Conservation (phyloP, 139 green algal species). For the Haematococcus sp. region DNA sequence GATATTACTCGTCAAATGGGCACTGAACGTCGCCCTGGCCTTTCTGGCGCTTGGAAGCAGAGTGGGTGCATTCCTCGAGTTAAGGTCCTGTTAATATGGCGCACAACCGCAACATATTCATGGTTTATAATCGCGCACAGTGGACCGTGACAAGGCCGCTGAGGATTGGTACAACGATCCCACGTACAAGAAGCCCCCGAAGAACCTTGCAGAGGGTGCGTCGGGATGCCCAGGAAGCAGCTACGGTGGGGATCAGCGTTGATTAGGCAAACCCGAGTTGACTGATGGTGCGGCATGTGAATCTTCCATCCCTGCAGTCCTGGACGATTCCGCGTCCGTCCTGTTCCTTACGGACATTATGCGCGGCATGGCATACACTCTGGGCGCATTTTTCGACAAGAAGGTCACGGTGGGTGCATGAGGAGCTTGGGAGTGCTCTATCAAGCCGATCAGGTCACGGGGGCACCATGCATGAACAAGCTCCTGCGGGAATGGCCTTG, state of each 20-base stretch:
- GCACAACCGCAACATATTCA: too few species aligned
- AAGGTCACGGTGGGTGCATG: slow-evolving; percentile 86
- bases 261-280: neutral
- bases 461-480: too few species aligned
- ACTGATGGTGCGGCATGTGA: too few species aligned
- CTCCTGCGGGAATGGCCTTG: neutral
- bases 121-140: slow-evolving; percentile 8
- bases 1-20: slow-evolving; percentile 33
- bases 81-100: neutral
- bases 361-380: slow-evolving; percentile 84
- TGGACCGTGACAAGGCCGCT: slow-evolving; percentile 32
- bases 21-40: slow-evolving; percentile 38
- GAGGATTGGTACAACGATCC: slow-evolving; percentile 54
- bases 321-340: slow-evolving; percentile 90
- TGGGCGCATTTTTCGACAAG: slow-evolving; percentile 96
- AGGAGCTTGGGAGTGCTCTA: too few species aligned
- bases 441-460: too few species aligned
- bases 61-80: slow-evolving; percentile 7
- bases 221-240: neutral
- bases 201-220: slow-evolving; percentile 52
- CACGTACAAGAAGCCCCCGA: slow-evolving; percentile 55
- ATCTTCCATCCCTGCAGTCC: slow-evolving; percentile 51
- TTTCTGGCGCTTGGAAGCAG: slow-evolving; percentile 44
- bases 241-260: neutral
- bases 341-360: slow-evolving; percentile 97